Evolutionary conservation across 345 rosid species (phyloP).

Genomic region (Populus nigra): DNA sequence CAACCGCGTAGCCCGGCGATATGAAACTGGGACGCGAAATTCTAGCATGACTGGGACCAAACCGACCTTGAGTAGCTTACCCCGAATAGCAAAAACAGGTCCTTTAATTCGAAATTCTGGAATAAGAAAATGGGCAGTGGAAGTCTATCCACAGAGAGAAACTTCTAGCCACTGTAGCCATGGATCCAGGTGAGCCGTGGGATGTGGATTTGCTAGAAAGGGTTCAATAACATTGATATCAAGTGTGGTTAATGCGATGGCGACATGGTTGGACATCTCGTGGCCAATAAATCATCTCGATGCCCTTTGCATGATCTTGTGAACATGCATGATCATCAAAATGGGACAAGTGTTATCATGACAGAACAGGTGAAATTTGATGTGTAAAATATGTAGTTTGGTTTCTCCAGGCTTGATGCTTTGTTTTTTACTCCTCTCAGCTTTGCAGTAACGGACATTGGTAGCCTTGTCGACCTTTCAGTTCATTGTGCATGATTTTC

Average conservation of each 20-base stretch:
- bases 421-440: too few relatives aligned
- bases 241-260: too few relatives aligned
- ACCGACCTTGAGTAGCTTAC: not conserved
- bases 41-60: not conserved
- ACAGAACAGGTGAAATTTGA: not conserved
- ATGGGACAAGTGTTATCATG: not conserved
- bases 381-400: not conserved
- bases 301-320: not conserved
- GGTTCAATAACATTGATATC: not conserved
- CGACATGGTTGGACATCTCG: not conserved
- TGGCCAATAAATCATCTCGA: not conserved
- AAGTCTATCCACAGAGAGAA: not conserved
- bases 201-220: not conserved
- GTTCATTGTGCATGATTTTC: not conserved
- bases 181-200: not conserved
- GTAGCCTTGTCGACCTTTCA: not conserved
- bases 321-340: not conserved
- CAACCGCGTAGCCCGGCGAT: not conserved
- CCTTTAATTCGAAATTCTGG: not conserved
- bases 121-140: not conserved
- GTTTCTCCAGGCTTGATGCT: not conserved
- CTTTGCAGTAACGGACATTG: not conserved
- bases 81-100: not conserved
- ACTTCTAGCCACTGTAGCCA: not conserved
- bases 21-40: not conserved